Base-by-base conservation (phyloP, 106 monocot genomes). In the Posidonia australis region DNA sequence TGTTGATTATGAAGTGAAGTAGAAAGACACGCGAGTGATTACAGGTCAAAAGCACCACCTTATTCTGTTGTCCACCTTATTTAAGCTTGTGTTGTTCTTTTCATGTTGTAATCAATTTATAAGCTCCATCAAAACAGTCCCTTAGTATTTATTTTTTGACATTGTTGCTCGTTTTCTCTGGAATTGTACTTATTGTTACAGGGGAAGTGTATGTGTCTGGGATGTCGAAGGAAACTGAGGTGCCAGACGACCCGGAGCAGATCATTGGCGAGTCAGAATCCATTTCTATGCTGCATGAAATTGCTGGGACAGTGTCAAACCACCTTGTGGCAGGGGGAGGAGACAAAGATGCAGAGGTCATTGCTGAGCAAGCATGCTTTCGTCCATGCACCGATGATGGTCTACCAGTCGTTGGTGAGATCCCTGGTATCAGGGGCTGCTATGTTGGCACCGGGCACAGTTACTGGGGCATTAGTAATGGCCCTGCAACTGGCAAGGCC, bases 391-490 rank as follows among this genome's bases (percentile, higher is more conserved):
- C 81, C 9, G 70, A 81, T 0, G 93, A 93, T 46, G 76, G 83
- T 4, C 31, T 89, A 46, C 93, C 93, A 6, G 83, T 93, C n/a
- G 89, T 93, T 42, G 93, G 93, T 0, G 86, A 89, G 75, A 67
- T 93, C 9, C 89, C 93, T 0, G 83, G 81, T 0, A 54, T 74
- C 7, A 32, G 70, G 44, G 71, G 73, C 5, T 89, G 89, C 67
- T 93, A 81, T 23, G 81, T 93, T 5, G 93, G 67, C 13, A 89
- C 93, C 0, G 93, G 93, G 13, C 93, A 93, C 66, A 86, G 79
- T 63, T 93, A 89, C 72, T 93, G 93, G 93, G 93, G 93, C 1
- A 93, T 93, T 17, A 83, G 86, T 36, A 89, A 93, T 55, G 86
- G 77, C 18, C 93, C 93, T 1, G 93, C 93, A 0, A 93, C 93